These are phyloP conservation scores for Tausonia pullulans DNA, from an alignment of 1,284 basidiomycete species.

Conservation along the genomic window DNA sequence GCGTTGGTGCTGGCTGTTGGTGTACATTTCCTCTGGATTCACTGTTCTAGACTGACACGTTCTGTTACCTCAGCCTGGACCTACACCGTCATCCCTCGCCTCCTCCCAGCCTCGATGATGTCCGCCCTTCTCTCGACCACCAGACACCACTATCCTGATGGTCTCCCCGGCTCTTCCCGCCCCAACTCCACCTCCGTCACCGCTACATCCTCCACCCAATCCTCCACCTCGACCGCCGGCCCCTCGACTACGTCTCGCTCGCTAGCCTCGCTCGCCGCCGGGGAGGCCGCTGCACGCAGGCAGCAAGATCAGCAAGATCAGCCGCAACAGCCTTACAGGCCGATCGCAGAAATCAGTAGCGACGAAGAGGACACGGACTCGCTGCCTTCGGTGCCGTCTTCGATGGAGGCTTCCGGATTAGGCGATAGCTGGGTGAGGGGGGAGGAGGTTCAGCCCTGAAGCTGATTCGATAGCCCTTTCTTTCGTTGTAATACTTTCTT, in stretches of 20 bases:
- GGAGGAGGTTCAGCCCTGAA: no score
- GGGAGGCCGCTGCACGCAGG: neutral
- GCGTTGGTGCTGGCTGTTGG: conserved; percentile 16
- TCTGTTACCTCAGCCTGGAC: conserved; percentile 8
- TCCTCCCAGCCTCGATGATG: conserved; percentile 9
- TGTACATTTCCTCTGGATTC: neutral
- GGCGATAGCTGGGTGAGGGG: no score
- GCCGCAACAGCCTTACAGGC: neutral
- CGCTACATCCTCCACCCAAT: neutral
- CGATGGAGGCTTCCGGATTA: neutral
- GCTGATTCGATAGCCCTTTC: no score
- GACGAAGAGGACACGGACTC: neutral
- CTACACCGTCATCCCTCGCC: conserved; percentile 9
- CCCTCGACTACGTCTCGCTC: neutral
- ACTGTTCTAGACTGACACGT: neutral
- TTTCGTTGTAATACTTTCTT: no score
- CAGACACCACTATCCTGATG: neutral
- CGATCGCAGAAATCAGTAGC: neutral
- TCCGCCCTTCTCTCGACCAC: neutral
- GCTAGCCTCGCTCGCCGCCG: neutral
- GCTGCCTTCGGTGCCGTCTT: neutral
- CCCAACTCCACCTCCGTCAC: neutral
- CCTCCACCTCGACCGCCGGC: neutral
- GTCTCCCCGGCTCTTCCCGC: neutral
- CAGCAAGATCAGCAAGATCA: neutral